phyloP scores from a whole-genome alignment of 1,139 yeast genomes.

The Candida sp. region DNA sequence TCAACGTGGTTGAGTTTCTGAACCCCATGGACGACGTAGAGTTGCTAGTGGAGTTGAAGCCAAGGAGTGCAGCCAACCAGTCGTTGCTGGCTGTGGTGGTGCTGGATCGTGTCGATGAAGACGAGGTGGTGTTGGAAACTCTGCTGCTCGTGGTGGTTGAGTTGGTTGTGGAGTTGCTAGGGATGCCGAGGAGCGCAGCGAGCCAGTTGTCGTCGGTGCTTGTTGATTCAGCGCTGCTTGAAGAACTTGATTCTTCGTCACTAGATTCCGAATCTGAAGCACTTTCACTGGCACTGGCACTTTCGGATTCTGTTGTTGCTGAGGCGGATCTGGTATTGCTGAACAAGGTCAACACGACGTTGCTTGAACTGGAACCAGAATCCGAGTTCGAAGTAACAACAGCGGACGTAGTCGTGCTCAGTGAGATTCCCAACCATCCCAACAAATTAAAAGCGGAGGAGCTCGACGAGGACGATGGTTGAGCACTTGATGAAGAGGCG shows the following conservation, averaged over 20 bases:
- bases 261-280: not conserved
- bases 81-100: not conserved
- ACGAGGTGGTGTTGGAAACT: not conserved
- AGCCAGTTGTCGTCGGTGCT: too few relatives aligned
- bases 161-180: not conserved
- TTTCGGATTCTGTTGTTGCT: not conserved
- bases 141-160: not conserved
- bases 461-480: not conserved
- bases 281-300: not conserved
- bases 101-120: not conserved
- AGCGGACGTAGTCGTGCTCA: not conserved
- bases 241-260: not conserved
- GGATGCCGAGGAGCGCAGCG: too few relatives aligned
- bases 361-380: not conserved
- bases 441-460: not conserved
- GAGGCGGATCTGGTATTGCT: not conserved
- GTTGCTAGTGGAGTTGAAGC: not conserved
- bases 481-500: not conserved
- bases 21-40: not conserved
- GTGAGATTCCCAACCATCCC: not conserved
- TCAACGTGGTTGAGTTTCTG: not conserved
- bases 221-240: too few relatives aligned
- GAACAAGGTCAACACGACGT: not conserved
- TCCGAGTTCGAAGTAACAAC: not conserved
- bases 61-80: not conserved